Evolutionary conservation across 352 stramenopile species (phyloP).

Genomic region (Blastocystis sp.): DNA sequence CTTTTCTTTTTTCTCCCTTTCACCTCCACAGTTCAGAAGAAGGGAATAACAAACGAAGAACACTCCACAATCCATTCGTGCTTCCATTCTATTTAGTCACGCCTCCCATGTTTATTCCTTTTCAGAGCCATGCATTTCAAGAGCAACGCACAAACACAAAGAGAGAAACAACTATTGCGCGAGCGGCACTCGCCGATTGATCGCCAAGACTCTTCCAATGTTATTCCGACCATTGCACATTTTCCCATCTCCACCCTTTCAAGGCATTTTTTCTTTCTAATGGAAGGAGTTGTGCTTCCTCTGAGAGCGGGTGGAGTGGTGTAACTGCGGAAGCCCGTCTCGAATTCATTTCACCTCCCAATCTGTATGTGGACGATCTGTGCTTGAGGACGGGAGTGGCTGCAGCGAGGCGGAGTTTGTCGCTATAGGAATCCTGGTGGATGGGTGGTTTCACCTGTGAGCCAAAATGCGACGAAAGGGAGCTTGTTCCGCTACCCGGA

Average conservation of each 20-base stretch:
- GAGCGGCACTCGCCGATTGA: not conserved
- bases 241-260: conserved; percentile 20
- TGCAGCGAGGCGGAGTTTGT: not conserved
- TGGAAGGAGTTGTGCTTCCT: not conserved
- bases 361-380: not conserved
- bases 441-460: conserved; percentile 26
- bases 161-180: not conserved
- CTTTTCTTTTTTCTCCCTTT: not conserved
- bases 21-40: not conserved
- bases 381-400: not conserved
- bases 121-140: too few relatives aligned
- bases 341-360: not conserved
- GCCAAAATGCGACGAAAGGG: conserved; percentile 38
- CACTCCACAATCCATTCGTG: not conserved
- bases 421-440: conserved; percentile 66
- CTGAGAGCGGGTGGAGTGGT: not conserved
- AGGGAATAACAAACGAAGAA: too few relatives aligned
- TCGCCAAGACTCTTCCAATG: not conserved
- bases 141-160: too few relatives aligned
- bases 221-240: conserved; percentile 20
- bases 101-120: too few relatives aligned
- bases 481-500: conserved; percentile 30
- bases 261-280: conserved; percentile 42
- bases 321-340: not conserved
- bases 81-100: not conserved